Evolutionary conservation across 2,329 filamentous ascomycete genomes (phyloP).

Genomic region (Colletotrichum lentis): DNA sequence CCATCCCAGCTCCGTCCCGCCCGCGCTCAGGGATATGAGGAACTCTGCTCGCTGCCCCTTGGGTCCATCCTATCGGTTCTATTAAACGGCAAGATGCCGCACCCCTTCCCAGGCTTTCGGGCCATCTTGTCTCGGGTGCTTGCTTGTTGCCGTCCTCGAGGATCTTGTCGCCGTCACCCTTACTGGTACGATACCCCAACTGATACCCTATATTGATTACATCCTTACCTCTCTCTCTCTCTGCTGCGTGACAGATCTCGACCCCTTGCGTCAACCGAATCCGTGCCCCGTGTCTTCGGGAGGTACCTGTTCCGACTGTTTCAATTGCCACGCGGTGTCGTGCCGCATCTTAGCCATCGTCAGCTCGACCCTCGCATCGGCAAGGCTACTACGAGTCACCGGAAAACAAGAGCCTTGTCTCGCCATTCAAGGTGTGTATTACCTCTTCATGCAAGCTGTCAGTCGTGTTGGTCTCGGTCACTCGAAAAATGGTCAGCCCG

Average conservation of each 20-base stretch:
- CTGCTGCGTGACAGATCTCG: background rate
- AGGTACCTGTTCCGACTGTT: background rate
- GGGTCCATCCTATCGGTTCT: slow-evolving; percentile 5
- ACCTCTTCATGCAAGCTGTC: background rate
- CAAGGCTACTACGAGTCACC: background rate
- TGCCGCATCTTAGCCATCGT: background rate
- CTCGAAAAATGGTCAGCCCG: background rate
- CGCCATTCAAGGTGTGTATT: background rate
- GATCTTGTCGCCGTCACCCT: background rate
- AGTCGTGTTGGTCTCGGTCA: background rate
- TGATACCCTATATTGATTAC: background rate
- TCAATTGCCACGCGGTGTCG: slow-evolving; percentile 1
- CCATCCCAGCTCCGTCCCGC: slow-evolving; percentile 23
- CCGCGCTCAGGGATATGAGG: background rate
- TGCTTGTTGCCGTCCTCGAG: background rate
- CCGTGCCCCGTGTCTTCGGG: slow-evolving; percentile 19
- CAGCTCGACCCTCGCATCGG: background rate
- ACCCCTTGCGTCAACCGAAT: background rate
- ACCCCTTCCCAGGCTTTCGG: slow-evolving; percentile 3
- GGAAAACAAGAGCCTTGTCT: too few species aligned
- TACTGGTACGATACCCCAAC: too few species aligned
- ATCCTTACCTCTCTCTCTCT: background rate
- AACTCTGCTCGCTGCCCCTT: slow-evolving; percentile 1
- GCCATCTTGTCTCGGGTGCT: background rate
- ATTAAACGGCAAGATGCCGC: slow-evolving; percentile 8